phyloP scores from a whole-genome alignment of 371 early-diverging fungal genomes.

The Nematocida parisii region DNA sequence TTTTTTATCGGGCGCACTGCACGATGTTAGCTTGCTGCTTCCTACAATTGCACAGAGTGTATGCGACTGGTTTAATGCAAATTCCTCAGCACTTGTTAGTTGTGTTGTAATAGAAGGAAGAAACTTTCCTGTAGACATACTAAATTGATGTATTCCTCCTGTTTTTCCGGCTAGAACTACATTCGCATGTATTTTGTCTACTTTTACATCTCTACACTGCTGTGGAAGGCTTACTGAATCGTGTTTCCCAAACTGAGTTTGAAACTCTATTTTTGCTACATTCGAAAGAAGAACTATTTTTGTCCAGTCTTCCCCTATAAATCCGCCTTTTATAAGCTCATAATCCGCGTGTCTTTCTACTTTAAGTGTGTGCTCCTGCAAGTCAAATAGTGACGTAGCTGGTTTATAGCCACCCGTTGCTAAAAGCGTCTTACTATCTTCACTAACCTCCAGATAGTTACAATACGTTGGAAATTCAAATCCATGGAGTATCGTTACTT shows the following conservation, averaged over 20 bases:
- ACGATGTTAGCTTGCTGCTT: constrained; percentile 60
- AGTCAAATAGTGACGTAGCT: constrained; percentile 87
- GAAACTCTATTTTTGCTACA: constrained; percentile 90
- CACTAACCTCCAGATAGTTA: constrained; percentile 76
- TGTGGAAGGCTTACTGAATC: constrained; percentile 87
- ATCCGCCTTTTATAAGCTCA: constrained; percentile 74
- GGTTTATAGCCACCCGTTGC: constrained; percentile 96
- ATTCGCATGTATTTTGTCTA: constrained; percentile 85
- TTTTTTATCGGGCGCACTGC: not conserved
- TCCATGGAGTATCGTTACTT: constrained; percentile 45
- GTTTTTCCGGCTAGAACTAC: constrained; percentile 78
- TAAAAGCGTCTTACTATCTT: constrained; percentile 79
- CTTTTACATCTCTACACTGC: constrained; percentile 76
- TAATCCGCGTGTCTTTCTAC: constrained; percentile 89
- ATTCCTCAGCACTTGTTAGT: constrained; percentile 71
- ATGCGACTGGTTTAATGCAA: constrained; percentile 81
- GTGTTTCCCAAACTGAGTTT: constrained; percentile 87
- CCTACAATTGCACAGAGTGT: constrained; percentile 83
- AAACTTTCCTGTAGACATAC: constrained; percentile 88
- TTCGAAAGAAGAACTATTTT: constrained; percentile 84
- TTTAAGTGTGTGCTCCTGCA: constrained; percentile 84
- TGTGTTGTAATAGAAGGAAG: constrained; percentile 73
- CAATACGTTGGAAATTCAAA: constrained; percentile 95
- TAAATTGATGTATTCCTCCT: constrained; percentile 81
- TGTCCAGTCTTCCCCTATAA: constrained; percentile 91